phyloP scores from a whole-genome alignment of 2,329 filamentous ascomycete species.

The Pseudocercospora macadamiae region DNA sequence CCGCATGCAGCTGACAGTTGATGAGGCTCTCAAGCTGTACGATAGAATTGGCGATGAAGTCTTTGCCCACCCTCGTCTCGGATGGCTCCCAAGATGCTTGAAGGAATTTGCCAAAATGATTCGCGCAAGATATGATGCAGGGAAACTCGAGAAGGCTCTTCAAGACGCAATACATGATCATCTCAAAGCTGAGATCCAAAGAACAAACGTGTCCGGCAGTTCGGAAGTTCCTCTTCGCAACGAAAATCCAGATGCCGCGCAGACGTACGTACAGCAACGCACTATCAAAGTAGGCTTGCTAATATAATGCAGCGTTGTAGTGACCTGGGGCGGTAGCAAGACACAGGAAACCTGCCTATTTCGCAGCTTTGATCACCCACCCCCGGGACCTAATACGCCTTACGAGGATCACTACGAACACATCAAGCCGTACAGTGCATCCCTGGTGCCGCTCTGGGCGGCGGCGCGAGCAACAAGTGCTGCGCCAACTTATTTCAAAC shows the following conservation, averaged over 20 bases:
- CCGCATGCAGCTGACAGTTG: conserved; percentile 25
- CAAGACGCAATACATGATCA: neutral
- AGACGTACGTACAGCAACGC: conserved; percentile 12
- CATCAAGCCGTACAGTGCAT: conserved; percentile 14
- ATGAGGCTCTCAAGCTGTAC: conserved; percentile 20
- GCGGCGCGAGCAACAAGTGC: conserved; percentile 26
- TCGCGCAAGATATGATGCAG: conserved; percentile 10
- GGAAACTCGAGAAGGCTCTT: neutral
- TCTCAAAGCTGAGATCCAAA: neutral
- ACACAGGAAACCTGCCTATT: conserved; percentile 12
- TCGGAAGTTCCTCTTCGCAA: conserved; percentile 4
- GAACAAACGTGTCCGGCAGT: neutral
- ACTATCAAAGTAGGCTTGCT: neutral
- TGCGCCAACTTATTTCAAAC: conserved; percentile 23
- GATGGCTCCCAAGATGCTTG: neutral
- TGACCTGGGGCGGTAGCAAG: conserved; percentile 8
- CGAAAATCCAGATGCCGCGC: conserved; percentile 13
- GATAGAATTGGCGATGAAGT: conserved; percentile 19
- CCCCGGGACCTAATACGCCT: neutral
- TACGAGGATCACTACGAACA: conserved; percentile 3
- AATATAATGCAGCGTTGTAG: conserved; percentile 6
- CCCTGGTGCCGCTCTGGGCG: conserved; percentile 17
- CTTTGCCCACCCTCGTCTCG: conserved; percentile 16
- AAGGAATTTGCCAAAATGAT: neutral
- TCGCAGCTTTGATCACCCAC: conserved; percentile 20